These are phyloP conservation scores for Balakata baccata DNA, from an alignment of 345 rosid species.

Conservation along the genomic window DNA sequence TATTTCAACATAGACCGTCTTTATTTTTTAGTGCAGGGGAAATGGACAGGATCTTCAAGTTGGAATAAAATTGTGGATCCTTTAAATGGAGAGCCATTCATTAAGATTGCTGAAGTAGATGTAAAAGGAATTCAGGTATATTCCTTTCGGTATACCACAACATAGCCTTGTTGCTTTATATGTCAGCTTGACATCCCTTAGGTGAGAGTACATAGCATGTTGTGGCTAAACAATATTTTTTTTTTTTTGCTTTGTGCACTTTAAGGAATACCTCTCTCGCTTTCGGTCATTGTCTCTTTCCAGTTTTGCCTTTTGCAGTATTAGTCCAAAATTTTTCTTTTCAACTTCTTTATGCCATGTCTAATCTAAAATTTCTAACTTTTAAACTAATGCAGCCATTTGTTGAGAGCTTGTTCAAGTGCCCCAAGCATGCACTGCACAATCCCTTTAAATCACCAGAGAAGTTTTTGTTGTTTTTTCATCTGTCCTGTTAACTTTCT, in stretches of 20 bases:
- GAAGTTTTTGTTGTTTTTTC: slow-evolving; percentile 47
- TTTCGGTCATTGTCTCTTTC: too few species aligned
- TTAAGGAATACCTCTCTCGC: background rate
- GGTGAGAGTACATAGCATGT: background rate
- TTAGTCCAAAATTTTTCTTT: background rate
- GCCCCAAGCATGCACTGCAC: slow-evolving; percentile 95
- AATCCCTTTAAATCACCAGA: slow-evolving; percentile 97
- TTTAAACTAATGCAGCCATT: slow-evolving; percentile 64
- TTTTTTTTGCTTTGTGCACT: background rate
- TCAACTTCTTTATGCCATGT: background rate
- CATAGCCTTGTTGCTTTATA: background rate
- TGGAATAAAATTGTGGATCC: slow-evolving; percentile 77
- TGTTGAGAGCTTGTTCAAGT: slow-evolving; percentile 86
- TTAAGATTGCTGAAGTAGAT: slow-evolving; percentile 75
- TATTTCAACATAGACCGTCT: slow-evolving; percentile 18
- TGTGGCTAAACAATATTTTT: background rate
- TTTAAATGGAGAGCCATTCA: slow-evolving; percentile 89
- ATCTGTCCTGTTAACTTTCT: background rate
- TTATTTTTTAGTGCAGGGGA: slow-evolving; percentile 70
- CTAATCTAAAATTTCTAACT: slow-evolving; percentile 12
- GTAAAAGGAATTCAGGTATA: slow-evolving; percentile 70
- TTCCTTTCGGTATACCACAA: background rate
- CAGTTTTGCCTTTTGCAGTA: background rate
- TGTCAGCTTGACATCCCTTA: background rate
- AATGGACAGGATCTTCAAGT: slow-evolving; percentile 68